Evolutionary conservation across 2,329 filamentous ascomycete genomes (phyloP).

Genomic region (Ophiostoma sp.): DNA sequence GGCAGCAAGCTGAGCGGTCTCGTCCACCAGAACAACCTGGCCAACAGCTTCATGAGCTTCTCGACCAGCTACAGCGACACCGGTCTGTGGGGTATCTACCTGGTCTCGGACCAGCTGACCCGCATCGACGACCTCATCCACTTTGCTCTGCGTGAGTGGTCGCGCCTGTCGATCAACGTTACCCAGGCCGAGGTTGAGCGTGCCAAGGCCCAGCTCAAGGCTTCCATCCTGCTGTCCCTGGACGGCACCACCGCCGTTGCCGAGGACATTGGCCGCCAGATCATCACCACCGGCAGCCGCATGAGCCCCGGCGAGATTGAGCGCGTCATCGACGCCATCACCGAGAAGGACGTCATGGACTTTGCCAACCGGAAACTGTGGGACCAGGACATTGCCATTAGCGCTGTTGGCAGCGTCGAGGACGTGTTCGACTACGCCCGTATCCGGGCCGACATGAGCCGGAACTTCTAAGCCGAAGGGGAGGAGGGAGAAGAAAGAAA

Average conservation of each 20-base stretch:
- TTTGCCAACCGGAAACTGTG: slow-evolving; percentile 94
- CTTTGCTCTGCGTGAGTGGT: slow-evolving; percentile 98
- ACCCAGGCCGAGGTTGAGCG: slow-evolving; percentile 90
- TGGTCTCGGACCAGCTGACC: slow-evolving; percentile 86
- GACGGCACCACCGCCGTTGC: slow-evolving; percentile 97
- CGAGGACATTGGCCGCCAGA: slow-evolving; percentile 97
- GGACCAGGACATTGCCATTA: slow-evolving; percentile 95
- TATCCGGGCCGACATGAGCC: slow-evolving; percentile 41
- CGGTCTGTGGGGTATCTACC: slow-evolving; percentile 99
- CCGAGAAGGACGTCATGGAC: slow-evolving; percentile 94
- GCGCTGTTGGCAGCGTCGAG: slow-evolving; percentile 90
- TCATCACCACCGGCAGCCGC: slow-evolving; percentile 93
- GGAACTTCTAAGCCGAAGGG: slow-evolving; percentile 38
- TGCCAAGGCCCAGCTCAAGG: slow-evolving; percentile 98
- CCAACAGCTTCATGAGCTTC: slow-evolving; percentile 99
- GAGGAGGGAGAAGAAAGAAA: not conserved
- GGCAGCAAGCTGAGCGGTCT: slow-evolving; percentile 97
- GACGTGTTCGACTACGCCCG: slow-evolving; percentile 70
- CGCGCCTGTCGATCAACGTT: slow-evolving; percentile 86
- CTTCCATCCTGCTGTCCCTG: slow-evolving; percentile 92
- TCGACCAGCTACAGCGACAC: slow-evolving; percentile 99
- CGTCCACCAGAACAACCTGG: slow-evolving; percentile 90
- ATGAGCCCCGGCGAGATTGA: slow-evolving; percentile 93
- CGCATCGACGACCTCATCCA: slow-evolving; percentile 93
- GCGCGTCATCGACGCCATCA: slow-evolving; percentile 82